A percentile compares a stretch with the other conserved stretches of the same genome.
These are phyloP conservation scores for Metschnikowia peoriensis DNA, from an alignment of 805 yeast species.

Conservation along the genomic window DNA sequence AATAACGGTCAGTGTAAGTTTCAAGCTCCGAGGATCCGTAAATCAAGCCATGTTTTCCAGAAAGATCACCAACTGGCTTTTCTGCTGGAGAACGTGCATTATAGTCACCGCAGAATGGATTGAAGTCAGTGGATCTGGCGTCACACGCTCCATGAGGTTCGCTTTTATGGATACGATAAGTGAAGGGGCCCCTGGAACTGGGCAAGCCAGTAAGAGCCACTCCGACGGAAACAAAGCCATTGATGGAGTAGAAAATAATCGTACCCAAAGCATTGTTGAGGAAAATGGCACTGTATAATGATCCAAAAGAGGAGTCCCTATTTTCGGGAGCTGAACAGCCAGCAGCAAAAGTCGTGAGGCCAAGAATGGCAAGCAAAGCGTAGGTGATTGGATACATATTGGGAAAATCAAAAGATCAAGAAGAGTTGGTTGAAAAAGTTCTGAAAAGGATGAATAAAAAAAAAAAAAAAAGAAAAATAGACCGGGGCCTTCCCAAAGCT, in stretches of 20 bases:
- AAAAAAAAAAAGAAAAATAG: too few relatives aligned
- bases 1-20: constrained; percentile 1
- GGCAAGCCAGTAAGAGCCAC: neutral
- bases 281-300: neutral
- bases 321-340: constrained; percentile 3
- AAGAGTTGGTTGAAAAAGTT: neutral
- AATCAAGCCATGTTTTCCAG: constrained; percentile 6
- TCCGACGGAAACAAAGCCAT: neutral
- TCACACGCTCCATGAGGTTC: neutral
- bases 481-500: too few relatives aligned
- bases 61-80: constrained; percentile 5
- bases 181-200: neutral
- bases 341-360: constrained; percentile 1
- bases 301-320: constrained; percentile 1
- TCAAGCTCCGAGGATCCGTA: neutral
- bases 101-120: constrained; percentile 2
- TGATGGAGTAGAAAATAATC: neutral
- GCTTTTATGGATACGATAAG: neutral
- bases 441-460: neutral
- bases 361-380: neutral
- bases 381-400: neutral
- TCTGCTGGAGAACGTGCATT: constrained; percentile 2
- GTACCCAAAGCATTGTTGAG: neutral
- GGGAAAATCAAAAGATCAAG: neutral
- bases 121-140: neutral